phyloP scores from a whole-genome alignment of 2,329 filamentous ascomycete genomes.

The Beauveria bassiana region DNA sequence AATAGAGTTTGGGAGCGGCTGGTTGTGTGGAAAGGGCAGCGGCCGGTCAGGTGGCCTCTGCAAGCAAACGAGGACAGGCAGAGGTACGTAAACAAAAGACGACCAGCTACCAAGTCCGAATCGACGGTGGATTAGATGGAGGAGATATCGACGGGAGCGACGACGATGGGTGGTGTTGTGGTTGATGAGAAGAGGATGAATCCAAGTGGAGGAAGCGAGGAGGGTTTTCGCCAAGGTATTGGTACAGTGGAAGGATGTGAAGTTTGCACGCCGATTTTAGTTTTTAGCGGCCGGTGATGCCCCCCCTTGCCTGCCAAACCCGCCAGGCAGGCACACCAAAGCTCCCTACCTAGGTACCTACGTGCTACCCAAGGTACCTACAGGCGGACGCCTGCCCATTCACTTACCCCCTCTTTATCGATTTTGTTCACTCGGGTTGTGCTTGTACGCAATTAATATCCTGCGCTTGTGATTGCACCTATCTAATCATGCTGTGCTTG shows the following conservation, averaged over 20 bases:
- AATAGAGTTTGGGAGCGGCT: slow-evolving; percentile 15
- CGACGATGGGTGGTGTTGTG: slow-evolving; percentile 8
- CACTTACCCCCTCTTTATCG: too few relatives aligned
- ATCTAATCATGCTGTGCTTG: too few relatives aligned
- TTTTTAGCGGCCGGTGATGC: slow-evolving; percentile 4
- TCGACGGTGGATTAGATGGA: slow-evolving; percentile 9
- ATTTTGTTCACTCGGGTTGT: too few relatives aligned
- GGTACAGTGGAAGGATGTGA: not conserved
- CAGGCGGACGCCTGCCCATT: not conserved
- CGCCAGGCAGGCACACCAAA: not conserved
- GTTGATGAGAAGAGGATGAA: slow-evolving; percentile 8
- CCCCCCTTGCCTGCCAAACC: not conserved
- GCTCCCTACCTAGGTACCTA: not conserved
- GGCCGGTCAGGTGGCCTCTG: slow-evolving; percentile 33
- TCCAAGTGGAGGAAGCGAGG: slow-evolving; percentile 6
- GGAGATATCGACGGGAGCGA: slow-evolving; percentile 8
- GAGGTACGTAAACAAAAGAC: slow-evolving; percentile 10
- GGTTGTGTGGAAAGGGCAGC: slow-evolving; percentile 15
- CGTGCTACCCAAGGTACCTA: not conserved
- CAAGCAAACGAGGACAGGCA: slow-evolving; percentile 15
- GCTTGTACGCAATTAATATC: not conserved
- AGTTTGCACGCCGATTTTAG: not conserved
- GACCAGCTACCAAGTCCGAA: slow-evolving; percentile 11
- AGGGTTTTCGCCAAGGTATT: slow-evolving; percentile 8
- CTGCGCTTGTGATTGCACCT: not conserved